Percentiles rank a stretch among this genome's conserved stretches.
These are phyloP conservation scores for Galerina sulciceps DNA, from an alignment of 768 basidiomycete genomes.

Conservation along the genomic window DNA sequence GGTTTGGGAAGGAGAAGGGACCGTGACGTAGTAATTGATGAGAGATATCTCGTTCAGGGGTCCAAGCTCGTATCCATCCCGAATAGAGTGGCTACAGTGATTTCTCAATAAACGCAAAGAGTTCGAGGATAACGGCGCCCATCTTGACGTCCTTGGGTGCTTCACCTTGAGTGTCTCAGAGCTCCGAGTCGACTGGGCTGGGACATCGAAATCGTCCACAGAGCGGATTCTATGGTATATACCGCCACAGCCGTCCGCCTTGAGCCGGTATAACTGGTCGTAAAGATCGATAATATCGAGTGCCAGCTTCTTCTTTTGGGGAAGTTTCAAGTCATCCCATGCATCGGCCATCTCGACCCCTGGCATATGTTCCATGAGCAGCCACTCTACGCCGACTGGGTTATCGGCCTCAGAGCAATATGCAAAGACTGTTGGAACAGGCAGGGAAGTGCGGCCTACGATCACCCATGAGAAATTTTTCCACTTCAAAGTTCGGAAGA, in stretches of 20 bases:
- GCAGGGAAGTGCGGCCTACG: constrained; percentile 12
- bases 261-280: constrained; percentile 10
- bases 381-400: constrained; percentile 21
- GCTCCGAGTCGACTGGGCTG: neutral
- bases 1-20: constrained; percentile 15
- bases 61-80: constrained; percentile 8
- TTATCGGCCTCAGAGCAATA: constrained; percentile 20
- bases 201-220: neutral
- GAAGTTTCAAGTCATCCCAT: constrained; percentile 1
- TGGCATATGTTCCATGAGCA: constrained; percentile 18
- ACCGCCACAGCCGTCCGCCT: constrained; percentile 10
- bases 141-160: constrained; percentile 4
- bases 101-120: neutral
- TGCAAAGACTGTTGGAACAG: constrained; percentile 13
- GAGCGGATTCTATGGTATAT: constrained; percentile 11
- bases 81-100: constrained; percentile 9
- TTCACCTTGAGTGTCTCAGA: neutral
- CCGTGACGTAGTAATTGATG: constrained; percentile 3
- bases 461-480: neutral
- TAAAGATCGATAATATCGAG: constrained; percentile 11
- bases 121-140: constrained; percentile 7
- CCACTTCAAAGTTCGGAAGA: neutral
- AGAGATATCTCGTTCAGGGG: constrained; percentile 10
- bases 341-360: constrained; percentile 12
- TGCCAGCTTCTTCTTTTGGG: constrained; percentile 12